These are phyloP conservation scores for Candida stauntonica DNA, from an alignment of 805 yeast genomes.

Conservation along the genomic window DNA sequence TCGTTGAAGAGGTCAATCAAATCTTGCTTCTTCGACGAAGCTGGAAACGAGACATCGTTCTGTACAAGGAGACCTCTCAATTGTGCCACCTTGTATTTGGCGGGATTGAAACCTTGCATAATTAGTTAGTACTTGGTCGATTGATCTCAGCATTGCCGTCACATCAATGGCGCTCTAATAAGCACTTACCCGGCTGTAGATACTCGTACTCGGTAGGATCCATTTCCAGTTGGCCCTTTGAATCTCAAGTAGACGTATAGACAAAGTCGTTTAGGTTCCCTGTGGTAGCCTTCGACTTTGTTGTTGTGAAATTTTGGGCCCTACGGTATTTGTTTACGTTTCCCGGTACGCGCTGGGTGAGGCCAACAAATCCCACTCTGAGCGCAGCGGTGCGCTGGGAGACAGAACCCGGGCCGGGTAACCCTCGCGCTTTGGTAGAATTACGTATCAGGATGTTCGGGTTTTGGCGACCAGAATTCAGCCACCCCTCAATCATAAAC, in stretches of 20 bases:
- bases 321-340: conserved; percentile 3
- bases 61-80: conserved; percentile 61
- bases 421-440: conserved; percentile 1
- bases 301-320: conserved; percentile 1
- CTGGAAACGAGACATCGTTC: conserved; percentile 56
- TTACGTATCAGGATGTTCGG: no score
- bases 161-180: no score
- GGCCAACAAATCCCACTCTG: no score
- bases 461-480: neutral
- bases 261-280: neutral
- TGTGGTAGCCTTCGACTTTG: neutral
- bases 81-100: conserved; percentile 59
- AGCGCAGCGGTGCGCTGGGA: no score
- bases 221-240: conserved; percentile 21
- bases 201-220: conserved; percentile 35
- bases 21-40: conserved; percentile 64
- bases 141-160: no score
- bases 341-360: neutral
- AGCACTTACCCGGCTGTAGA: conserved; percentile 30
- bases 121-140: neutral
- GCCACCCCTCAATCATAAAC: neutral
- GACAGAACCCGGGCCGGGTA: conserved; percentile 9
- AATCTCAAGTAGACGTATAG: neutral
- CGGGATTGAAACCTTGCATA: conserved; percentile 59
- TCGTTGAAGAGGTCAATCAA: conserved; percentile 57